Evolutionary conservation across 73 alveolate genomes (phyloP).

Genomic region (Paramecium biaurelia): DNA sequence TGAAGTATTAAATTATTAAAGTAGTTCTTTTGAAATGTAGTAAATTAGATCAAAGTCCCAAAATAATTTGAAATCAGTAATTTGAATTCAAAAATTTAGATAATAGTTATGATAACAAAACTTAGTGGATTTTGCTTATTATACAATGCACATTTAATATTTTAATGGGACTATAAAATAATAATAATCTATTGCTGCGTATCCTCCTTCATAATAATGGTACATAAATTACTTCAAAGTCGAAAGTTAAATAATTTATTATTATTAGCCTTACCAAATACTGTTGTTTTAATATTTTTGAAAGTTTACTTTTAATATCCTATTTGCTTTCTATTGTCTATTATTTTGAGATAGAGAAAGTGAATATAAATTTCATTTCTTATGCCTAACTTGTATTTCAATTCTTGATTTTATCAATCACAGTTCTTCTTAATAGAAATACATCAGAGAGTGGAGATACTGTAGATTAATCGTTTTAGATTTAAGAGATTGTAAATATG

Average conservation of each 20-base stretch:
- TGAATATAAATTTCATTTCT: constrained; percentile 20
- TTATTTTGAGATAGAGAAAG: neutral
- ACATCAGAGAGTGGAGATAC: neutral
- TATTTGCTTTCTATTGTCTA: neutral
- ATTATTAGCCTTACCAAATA: neutral
- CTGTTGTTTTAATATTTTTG: constrained; percentile 30
- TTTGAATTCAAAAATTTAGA: neutral
- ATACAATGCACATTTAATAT: neutral
- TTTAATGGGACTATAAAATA: constrained; percentile 19
- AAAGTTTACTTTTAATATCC: neutral
- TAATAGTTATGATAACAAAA: neutral
- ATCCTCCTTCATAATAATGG: neutral
- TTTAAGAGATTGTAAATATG: constrained; percentile 26
- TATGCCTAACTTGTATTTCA: neutral
- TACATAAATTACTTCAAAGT: neutral
- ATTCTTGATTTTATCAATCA: neutral
- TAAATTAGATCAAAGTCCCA: constrained; percentile 8
- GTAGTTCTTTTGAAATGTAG: neutral
- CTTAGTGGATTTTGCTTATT: neutral
- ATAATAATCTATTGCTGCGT: constrained; percentile 4
- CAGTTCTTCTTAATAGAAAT: constrained; percentile 24
- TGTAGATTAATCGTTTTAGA: neutral
- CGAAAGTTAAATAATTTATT: neutral
- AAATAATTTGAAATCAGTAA: neutral
- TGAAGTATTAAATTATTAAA: neutral